Conservation (phyloP, 2,329 filamentous ascomycete genomes). For the Aspergillus versicolor region DNA sequence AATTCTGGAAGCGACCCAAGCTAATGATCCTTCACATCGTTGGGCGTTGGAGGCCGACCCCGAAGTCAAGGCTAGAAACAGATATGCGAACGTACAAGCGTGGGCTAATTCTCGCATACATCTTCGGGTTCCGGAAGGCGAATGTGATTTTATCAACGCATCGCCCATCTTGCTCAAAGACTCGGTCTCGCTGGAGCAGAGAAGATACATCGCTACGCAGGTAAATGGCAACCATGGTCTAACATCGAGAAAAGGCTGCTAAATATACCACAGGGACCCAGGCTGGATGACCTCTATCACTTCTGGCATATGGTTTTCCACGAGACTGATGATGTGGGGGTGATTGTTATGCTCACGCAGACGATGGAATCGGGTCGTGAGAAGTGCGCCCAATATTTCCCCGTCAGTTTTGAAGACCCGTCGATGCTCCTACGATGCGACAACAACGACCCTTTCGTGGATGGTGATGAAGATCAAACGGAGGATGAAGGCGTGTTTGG, state of each 20-base stretch:
- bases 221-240: neutral
- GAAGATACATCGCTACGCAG: slow-evolving; percentile 69
- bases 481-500: slow-evolving; percentile 65
- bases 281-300: slow-evolving; percentile 70
- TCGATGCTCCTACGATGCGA: slow-evolving; percentile 44
- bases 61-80: slow-evolving; percentile 66
- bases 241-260: neutral
- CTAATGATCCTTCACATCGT: slow-evolving; percentile 49
- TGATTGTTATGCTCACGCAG: slow-evolving; percentile 93
- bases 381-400: slow-evolving; percentile 91
- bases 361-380: slow-evolving; percentile 74
- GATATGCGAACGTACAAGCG: slow-evolving; percentile 86
- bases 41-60: slow-evolving; percentile 61
- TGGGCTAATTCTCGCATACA: slow-evolving; percentile 84
- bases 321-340: slow-evolving; percentile 70
- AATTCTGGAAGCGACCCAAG: slow-evolving; percentile 46
- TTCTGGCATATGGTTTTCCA: slow-evolving; percentile 96
- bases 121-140: slow-evolving; percentile 71
- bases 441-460: slow-evolving; percentile 39
- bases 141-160: slow-evolving; percentile 79
- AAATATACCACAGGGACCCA: slow-evolving; percentile 63
- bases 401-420: slow-evolving; percentile 54
- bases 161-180: slow-evolving; percentile 65
- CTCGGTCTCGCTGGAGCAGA: slow-evolving; percentile 45
- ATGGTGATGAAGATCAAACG: slow-evolving; percentile 64